These are phyloP conservation scores for Gloeophyllum trabeum DNA, from an alignment of 768 basidiomycete genomes.

Conservation along the genomic window DNA sequence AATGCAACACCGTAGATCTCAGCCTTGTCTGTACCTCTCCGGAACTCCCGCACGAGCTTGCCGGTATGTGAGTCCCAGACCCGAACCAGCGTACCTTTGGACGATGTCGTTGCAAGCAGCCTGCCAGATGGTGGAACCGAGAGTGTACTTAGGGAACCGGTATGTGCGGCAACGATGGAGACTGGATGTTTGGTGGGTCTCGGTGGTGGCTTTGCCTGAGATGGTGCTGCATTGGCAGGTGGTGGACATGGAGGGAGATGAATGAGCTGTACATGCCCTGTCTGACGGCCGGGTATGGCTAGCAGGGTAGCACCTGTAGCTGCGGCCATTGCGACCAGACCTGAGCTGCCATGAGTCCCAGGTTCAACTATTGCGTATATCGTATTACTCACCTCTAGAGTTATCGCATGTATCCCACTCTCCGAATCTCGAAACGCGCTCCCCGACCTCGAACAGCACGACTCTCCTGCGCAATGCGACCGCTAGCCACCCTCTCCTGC, in stretches of 20 bases:
- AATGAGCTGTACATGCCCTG: conserved; percentile 80
- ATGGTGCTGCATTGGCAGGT: conserved; percentile 45
- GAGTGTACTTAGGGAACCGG: conserved; percentile 66
- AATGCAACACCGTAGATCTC: conserved; percentile 88
- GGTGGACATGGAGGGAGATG: conserved; percentile 74
- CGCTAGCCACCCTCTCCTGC: conserved; percentile 75
- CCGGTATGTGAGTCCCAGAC: conserved; percentile 75
- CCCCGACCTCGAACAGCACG: conserved; percentile 63
- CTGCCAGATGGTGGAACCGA: conserved; percentile 69
- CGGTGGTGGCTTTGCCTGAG: conserved; percentile 35
- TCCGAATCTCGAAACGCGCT: conserved; percentile 47
- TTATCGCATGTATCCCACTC: conserved; percentile 90
- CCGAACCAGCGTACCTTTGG: conserved; percentile 75
- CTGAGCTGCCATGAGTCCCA: conserved; percentile 24
- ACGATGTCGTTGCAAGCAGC: conserved; percentile 75
- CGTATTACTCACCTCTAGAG: conserved; percentile 47
- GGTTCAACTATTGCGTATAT: background rate
- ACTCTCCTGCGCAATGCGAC: conserved; percentile 73
- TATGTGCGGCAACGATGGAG: conserved; percentile 79
- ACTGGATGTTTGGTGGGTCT: conserved; percentile 51
- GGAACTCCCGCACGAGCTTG: conserved; percentile 66
- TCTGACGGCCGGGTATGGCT: conserved; percentile 74
- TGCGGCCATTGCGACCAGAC: conserved; percentile 73
- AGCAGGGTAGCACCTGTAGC: conserved; percentile 71
- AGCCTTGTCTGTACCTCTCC: conserved; percentile 83